These are phyloP conservation scores for Lentinula edodes DNA, from an alignment of 768 basidiomycete species.

Conservation along the genomic window DNA sequence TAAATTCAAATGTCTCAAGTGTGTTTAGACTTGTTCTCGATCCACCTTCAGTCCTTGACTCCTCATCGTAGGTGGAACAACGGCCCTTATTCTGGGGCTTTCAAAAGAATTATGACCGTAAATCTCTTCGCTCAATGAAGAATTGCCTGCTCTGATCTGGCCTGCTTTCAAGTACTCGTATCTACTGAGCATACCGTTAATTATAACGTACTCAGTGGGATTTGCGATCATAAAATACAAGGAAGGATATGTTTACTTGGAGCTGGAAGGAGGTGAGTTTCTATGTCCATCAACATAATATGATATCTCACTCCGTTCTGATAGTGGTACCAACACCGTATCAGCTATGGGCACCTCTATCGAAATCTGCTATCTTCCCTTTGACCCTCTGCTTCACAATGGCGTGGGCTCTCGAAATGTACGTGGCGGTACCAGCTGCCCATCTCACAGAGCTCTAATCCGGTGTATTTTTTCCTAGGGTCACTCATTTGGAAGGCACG, in stretches of 20 bases:
- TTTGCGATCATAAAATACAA: constrained; percentile 69
- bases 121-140: constrained; percentile 13
- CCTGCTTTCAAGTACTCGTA: constrained; percentile 59
- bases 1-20: constrained; percentile 69
- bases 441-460: no score
- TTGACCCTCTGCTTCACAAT: constrained; percentile 58
- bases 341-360: constrained; percentile 42
- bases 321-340: constrained; percentile 65
- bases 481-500: constrained; percentile 76
- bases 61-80: constrained; percentile 56
- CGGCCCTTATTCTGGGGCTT: constrained; percentile 62
- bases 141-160: background rate
- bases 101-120: constrained; percentile 85
- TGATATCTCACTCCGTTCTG: background rate
- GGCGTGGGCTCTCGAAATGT: constrained; percentile 77
- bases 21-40: constrained; percentile 11
- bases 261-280: constrained; percentile 45
- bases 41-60: background rate
- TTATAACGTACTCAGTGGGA: constrained; percentile 53
- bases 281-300: background rate
- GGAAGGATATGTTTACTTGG: constrained; percentile 52
- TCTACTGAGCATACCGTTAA: constrained; percentile 53
- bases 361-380: constrained; percentile 54
- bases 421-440: constrained; percentile 15
- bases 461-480: constrained; percentile 30